A percentile compares a stretch with the other conserved stretches of the same genome.
Conservation (phyloP, 768 basidiomycete genomes). For the Boletus fagicola region DNA sequence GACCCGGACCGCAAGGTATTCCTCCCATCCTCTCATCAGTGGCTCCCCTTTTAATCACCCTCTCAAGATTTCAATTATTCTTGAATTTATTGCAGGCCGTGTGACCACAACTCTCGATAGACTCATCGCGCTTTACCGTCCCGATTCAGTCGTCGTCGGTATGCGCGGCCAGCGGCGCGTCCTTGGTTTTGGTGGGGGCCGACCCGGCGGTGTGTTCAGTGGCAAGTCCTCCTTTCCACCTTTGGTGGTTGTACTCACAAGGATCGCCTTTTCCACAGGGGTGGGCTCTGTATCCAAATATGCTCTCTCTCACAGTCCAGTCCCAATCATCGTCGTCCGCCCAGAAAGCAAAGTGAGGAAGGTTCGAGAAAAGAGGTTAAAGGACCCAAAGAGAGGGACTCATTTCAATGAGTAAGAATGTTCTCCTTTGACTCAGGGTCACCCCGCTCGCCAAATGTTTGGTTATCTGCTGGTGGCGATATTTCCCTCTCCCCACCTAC, state of each 20-base stretch:
- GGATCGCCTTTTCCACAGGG: slow-evolving; percentile 41
- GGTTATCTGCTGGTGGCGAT: neutral
- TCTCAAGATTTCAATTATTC: slow-evolving; percentile 75
- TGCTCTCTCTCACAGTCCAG: slow-evolving; percentile 88
- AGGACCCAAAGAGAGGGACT: slow-evolving; percentile 83
- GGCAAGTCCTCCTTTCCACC: slow-evolving; percentile 8
- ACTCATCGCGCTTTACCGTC: slow-evolving; percentile 87
- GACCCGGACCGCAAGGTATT: slow-evolving; percentile 73
- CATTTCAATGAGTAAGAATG: slow-evolving; percentile 67
- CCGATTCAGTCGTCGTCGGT: slow-evolving; percentile 91
- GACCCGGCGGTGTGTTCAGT: slow-evolving; percentile 26
- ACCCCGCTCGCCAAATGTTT: neutral
- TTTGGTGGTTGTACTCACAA: neutral
- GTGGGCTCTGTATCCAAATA: slow-evolving; percentile 70
- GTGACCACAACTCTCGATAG: slow-evolving; percentile 89
- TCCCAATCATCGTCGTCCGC: slow-evolving; percentile 94
- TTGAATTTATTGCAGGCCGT: slow-evolving; percentile 92
- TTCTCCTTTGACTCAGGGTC: neutral
- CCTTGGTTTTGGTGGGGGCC: slow-evolving; percentile 43
- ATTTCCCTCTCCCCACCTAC: neutral
- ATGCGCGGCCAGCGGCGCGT: slow-evolving; percentile 66
- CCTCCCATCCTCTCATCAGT: neutral
- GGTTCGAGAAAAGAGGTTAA: slow-evolving; percentile 78
- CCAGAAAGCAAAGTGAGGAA: slow-evolving; percentile 87
- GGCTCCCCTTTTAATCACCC: neutral